Conservation (phyloP, 116 monocot species). For the Dioscorea cayenensis region DNA sequence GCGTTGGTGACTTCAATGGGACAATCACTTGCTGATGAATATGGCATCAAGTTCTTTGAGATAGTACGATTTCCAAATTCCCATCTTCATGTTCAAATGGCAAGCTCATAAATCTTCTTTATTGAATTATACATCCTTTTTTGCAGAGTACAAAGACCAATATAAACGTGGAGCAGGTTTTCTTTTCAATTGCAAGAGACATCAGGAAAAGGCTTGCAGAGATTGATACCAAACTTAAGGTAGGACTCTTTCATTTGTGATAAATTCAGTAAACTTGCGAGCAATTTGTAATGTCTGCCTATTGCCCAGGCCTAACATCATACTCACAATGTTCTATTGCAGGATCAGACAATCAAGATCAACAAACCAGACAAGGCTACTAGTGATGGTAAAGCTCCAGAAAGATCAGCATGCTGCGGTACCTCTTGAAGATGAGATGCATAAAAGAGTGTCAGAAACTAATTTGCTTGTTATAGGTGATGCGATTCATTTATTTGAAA, state of each 20-base stretch:
- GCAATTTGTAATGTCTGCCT: too few relatives aligned
- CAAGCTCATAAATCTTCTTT: neutral
- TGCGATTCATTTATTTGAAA: slow-evolving; percentile 8
- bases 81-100: neutral
- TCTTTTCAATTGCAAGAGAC: slow-evolving; percentile 87
- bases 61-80: slow-evolving; percentile 29
- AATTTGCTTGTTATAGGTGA: slow-evolving; percentile 16
- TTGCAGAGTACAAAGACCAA: slow-evolving; percentile 90
- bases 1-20: slow-evolving; percentile 73
- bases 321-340: neutral
- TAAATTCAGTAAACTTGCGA: neutral
- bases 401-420: slow-evolving; percentile 40
- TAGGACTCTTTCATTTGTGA: slow-evolving; percentile 1
- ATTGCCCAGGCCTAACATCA: neutral
- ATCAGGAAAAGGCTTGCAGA: slow-evolving; percentile 82
- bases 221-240: slow-evolving; percentile 61
- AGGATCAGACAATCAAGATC: slow-evolving; percentile 56
- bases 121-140: neutral
- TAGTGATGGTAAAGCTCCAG: slow-evolving; percentile 25
- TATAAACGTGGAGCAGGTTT: slow-evolving; percentile 82
- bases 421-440: slow-evolving; percentile 12
- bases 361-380: slow-evolving; percentile 51
- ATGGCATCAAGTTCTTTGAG: slow-evolving; percentile 86
- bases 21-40: slow-evolving; percentile 92
- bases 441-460: slow-evolving; percentile 12